Evolutionary conservation across 345 rosid genomes (phyloP).

Genomic region (Citrus inodora): DNA sequence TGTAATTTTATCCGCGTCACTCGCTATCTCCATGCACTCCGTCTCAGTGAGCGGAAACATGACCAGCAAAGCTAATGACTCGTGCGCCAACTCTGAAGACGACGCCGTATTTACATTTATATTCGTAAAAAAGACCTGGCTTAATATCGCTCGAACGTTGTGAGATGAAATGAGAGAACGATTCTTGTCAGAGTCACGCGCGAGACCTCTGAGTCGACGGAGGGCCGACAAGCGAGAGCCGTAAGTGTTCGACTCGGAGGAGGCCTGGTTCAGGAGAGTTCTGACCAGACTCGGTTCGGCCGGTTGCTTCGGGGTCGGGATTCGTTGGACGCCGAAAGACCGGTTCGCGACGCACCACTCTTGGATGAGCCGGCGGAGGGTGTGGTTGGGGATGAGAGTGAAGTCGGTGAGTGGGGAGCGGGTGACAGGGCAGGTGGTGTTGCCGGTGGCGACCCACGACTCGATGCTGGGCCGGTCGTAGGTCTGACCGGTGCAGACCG

Average conservation of each 20-base stretch:
- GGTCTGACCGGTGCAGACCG: slow-evolving; percentile 87
- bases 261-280: slow-evolving; percentile 54
- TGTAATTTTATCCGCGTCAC: slow-evolving; percentile 42
- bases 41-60: slow-evolving; percentile 62
- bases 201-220: slow-evolving; percentile 74
- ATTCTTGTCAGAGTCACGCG: slow-evolving; percentile 88
- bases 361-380: slow-evolving; percentile 95
- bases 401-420: slow-evolving; percentile 72
- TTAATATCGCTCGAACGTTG: slow-evolving; percentile 48
- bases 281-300: slow-evolving; percentile 76
- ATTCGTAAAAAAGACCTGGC: slow-evolving; percentile 43
- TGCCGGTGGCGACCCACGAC: slow-evolving; percentile 92
- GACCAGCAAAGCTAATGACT: slow-evolving; percentile 63
- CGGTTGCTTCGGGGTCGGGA: slow-evolving; percentile 96
- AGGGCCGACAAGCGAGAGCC: slow-evolving; percentile 67
- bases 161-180: slow-evolving; percentile 57
- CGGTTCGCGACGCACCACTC: slow-evolving; percentile 97
- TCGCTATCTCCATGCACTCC: slow-evolving; percentile 57
- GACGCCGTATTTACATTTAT: slow-evolving; percentile 23
- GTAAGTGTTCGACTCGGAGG: slow-evolving; percentile 37
- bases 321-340: slow-evolving; percentile 71
- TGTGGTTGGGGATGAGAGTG: slow-evolving; percentile 93
- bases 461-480: slow-evolving; percentile 96
- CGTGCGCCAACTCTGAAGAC: slow-evolving; percentile 46
- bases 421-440: slow-evolving; percentile 91